Conservation (phyloP, 2,329 filamentous ascomycete species). For the Fusarium nurragi region DNA sequence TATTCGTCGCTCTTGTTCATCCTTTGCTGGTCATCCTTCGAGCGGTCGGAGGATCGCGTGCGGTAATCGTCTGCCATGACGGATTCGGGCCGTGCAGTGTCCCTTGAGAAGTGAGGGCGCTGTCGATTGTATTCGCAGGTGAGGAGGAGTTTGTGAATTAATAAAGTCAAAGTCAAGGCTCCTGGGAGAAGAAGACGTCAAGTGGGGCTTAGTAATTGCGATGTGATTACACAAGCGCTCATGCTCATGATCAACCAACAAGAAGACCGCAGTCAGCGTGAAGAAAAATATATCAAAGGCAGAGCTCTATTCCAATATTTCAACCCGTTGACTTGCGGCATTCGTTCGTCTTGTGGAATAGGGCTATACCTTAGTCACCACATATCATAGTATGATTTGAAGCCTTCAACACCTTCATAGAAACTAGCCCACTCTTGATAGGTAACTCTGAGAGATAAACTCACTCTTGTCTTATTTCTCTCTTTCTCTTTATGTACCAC, state of each 20-base stretch:
- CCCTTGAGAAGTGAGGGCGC: not conserved
- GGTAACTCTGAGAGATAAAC: not conserved
- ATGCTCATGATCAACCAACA: not conserved
- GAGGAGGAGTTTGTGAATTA: constrained; percentile 2
- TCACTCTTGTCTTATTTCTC: not conserved
- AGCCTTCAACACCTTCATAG: not conserved
- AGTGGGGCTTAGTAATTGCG: constrained; percentile 29
- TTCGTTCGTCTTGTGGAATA: not conserved
- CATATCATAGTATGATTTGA: not conserved
- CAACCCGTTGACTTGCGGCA: not conserved
- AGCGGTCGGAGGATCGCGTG: constrained; percentile 46
- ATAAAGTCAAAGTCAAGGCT: not conserved
- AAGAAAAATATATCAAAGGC: not conserved
- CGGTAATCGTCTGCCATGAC: constrained; percentile 58
- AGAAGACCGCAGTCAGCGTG: not conserved
- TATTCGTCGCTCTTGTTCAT: constrained; percentile 38
- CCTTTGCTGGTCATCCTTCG: constrained; percentile 42
- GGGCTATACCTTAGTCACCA: not conserved
- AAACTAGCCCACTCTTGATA: constrained; percentile 15
- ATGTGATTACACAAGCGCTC: not conserved
- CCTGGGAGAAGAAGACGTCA: not conserved
- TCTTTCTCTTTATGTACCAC: not conserved
- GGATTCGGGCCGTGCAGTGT: constrained; percentile 33
- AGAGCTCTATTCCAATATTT: not conserved
- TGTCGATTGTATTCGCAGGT: not conserved